These are phyloP conservation scores for Rhizoclosmatium sp. DNA, from an alignment of 192 early-diverging fungal genomes.

Conservation along the genomic window DNA sequence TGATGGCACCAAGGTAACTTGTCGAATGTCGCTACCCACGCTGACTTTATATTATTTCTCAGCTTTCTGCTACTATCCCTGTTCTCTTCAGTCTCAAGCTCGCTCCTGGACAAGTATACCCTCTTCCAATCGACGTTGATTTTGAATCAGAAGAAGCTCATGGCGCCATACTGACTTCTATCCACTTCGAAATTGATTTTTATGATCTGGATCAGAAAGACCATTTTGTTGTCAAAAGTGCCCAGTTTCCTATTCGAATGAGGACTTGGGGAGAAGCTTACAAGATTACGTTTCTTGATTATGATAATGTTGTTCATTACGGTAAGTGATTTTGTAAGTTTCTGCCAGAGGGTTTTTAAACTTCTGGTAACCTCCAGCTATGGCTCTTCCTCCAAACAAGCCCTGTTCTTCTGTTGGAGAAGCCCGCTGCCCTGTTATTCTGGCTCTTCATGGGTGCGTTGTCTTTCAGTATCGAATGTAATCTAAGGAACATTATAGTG, in stretches of 20 bases:
- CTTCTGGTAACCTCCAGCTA: conserved; percentile 29
- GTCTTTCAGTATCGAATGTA: not conserved
- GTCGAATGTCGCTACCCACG: not conserved
- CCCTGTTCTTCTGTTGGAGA: conserved; percentile 38
- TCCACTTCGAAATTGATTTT: conserved; percentile 44
- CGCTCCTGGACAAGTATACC: conserved; percentile 58
- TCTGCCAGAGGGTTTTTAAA: not conserved
- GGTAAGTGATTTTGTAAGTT: conserved; percentile 46
- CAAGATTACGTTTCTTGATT: conserved; percentile 75
- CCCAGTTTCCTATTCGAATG: conserved; percentile 32
- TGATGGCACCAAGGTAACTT: conserved; percentile 36
- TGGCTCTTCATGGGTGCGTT: conserved; percentile 73
- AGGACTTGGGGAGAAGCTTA: conserved; percentile 61
- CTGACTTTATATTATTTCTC: not conserved
- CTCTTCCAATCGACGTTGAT: conserved; percentile 53
- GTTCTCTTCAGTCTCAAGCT: conserved; percentile 52
- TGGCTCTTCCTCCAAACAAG: conserved; percentile 53
- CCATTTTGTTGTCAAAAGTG: conserved; percentile 38
- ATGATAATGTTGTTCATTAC: conserved; percentile 74
- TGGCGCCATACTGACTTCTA: not conserved
- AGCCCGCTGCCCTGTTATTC: conserved; percentile 63
- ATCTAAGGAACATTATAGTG: conserved; percentile 33
- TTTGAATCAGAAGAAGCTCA: conserved; percentile 31
- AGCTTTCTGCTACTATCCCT: conserved; percentile 37
- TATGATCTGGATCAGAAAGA: conserved; percentile 39